These are phyloP conservation scores for Delphinella strobiligena DNA, from an alignment of 2,329 filamentous ascomycete genomes.

Conservation along the genomic window DNA sequence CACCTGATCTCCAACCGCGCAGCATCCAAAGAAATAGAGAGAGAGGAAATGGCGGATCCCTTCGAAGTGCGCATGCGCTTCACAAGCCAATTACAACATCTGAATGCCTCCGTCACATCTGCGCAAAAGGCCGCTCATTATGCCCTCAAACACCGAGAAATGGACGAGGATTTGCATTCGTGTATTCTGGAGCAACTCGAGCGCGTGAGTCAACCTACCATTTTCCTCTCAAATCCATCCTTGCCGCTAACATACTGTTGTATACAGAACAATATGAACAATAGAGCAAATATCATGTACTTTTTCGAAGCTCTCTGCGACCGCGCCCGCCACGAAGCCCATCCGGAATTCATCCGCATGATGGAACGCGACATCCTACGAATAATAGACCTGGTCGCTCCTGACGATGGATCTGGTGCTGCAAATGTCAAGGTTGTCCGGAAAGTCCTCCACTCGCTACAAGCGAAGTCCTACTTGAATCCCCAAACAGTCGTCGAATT, in stretches of 20 bases:
- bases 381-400: slow-evolving; percentile 85
- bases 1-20: no score
- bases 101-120: slow-evolving; percentile 81
- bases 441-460: slow-evolving; percentile 47
- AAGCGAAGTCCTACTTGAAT: slow-evolving; percentile 61
- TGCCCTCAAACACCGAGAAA: slow-evolving; percentile 84
- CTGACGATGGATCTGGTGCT: slow-evolving; percentile 72
- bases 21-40: not conserved
- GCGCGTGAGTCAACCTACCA: slow-evolving; percentile 38
- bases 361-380: slow-evolving; percentile 86
- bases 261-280: slow-evolving; percentile 81
- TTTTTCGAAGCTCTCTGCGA: slow-evolving; percentile 95
- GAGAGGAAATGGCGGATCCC: slow-evolving; percentile 56
- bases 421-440: slow-evolving; percentile 80
- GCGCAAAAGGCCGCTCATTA: slow-evolving; percentile 89
- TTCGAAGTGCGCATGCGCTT: slow-evolving; percentile 99
- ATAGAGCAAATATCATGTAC: slow-evolving; percentile 96
- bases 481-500: slow-evolving; percentile 65
- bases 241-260: slow-evolving; percentile 3
- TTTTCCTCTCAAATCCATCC: not conserved
- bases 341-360: slow-evolving; percentile 79
- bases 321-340: slow-evolving; percentile 62
- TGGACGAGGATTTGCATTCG: slow-evolving; percentile 93
- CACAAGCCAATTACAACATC: slow-evolving; percentile 74
- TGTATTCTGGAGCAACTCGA: slow-evolving; percentile 96